Evolutionary conservation across 345 rosid genomes (phyloP), one percentile per base, ranked within the genome.

Genomic region (Citrus glauca): DNA sequence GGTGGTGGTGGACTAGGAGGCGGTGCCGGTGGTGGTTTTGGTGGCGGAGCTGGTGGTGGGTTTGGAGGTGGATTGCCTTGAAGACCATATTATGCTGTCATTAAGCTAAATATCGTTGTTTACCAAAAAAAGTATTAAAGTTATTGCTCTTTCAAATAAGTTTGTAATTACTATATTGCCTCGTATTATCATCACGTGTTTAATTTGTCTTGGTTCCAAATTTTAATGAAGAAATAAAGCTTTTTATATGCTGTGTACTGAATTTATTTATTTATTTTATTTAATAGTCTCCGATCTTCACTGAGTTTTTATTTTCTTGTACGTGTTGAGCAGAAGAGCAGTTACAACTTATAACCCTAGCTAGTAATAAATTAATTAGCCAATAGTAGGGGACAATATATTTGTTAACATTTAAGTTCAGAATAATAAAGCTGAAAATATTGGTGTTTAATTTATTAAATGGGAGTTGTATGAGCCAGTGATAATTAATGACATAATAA

Each of bases 41-140:
- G 84, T 3, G 66, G 9, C 42, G 83, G 83, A 13, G 76, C 57
- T 7, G 85, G 86, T 14, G 84, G 82, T 9, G 86, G 88, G 14
- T 19, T 75, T 48, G 86, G 86, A 16, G 81, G 83, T 69, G 87
- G 84, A 66, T 28, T 7, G 9, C 88, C 83, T 81, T 83, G 73
- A 81, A 66, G 67, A 38, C 28, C 17, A 60, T 60, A 19, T n/a
- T n/a, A n/a, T n/a, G n/a, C n/a, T n/a, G n/a, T 42, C 7, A 6
- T 32, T 14, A 30, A 69, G 25, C 38, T 14, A 50, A 2, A 9
- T 16, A 27, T n/a, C 20, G 8, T 9, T 22, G 35, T 2, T 30
- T n/a, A 1, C 10, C 27, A 2, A 53, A 67, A 56, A 55, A 55
- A 77, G 14, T 1, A 2, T 14, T 45, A 13, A 45, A 45, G 24